These are phyloP conservation scores for Pseudocercospora musae DNA, from an alignment of 2,329 filamentous ascomycete genomes.

Conservation along the genomic window DNA sequence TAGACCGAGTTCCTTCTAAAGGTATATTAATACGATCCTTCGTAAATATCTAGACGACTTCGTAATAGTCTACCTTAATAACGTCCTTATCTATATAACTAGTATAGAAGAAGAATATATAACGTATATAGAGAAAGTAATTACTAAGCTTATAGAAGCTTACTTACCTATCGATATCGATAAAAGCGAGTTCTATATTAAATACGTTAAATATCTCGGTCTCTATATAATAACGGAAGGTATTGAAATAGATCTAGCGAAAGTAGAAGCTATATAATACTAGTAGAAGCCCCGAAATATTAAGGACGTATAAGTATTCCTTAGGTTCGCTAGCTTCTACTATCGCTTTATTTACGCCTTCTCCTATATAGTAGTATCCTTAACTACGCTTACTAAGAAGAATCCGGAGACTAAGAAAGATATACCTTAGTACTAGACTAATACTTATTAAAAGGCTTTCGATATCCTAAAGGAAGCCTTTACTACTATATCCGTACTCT, in stretches of 20 bases:
- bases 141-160: background rate
- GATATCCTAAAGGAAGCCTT: too few relatives aligned
- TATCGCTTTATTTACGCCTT: background rate
- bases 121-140: background rate
- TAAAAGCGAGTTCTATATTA: conserved; percentile 32
- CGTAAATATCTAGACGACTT: conserved; percentile 23
- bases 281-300: background rate
- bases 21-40: conserved; percentile 26
- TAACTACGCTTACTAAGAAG: too few relatives aligned
- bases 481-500: too few relatives aligned
- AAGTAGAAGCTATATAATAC: background rate
- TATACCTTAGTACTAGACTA: too few relatives aligned
- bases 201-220: conserved; percentile 24
- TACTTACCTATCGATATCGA: conserved; percentile 14
- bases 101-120: conserved; percentile 3
- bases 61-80: conserved; percentile 24
- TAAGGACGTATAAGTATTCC: background rate
- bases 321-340: background rate
- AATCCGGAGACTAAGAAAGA: too few relatives aligned
- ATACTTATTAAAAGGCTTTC: too few relatives aligned
- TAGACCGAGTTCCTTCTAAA: conserved; percentile 4
- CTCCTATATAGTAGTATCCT: background rate
- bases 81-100: conserved; percentile 27
- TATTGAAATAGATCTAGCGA: background rate
- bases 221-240: background rate